phyloP scores from a whole-genome alignment of 2,329 filamentous ascomycete genomes.

The Trichoderma gracile region DNA sequence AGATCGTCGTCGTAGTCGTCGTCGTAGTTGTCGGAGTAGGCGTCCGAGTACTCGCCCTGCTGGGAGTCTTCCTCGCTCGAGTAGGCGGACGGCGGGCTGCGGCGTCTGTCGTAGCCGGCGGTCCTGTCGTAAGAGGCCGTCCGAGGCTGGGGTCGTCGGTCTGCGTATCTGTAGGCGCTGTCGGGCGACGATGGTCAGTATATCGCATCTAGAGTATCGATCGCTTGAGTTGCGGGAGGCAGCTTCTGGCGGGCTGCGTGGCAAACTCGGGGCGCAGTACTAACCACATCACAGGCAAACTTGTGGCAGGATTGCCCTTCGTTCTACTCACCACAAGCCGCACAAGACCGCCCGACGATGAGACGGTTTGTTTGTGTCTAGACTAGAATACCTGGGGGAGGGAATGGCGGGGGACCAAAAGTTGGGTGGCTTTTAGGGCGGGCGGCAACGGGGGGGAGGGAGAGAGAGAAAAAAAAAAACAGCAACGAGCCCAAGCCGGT shows the following conservation, averaged over 20 bases:
- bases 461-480: neutral
- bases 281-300: slow-evolving; percentile 48
- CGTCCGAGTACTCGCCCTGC: slow-evolving; percentile 35
- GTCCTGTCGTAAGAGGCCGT: slow-evolving; percentile 25
- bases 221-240: neutral
- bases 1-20: slow-evolving; percentile 52
- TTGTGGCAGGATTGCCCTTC: slow-evolving; percentile 42
- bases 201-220: neutral
- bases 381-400: slow-evolving; percentile 27
- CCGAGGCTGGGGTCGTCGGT: slow-evolving; percentile 33
- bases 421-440: slow-evolving; percentile 14
- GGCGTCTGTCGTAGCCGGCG: slow-evolving; percentile 31
- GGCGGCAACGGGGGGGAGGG: neutral
- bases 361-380: slow-evolving; percentile 41
- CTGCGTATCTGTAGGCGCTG: slow-evolving; percentile 30
- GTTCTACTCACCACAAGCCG: slow-evolving; percentile 48
- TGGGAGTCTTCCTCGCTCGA: slow-evolving; percentile 44
- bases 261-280: slow-evolving; percentile 31
- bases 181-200: slow-evolving; percentile 31
- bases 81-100: slow-evolving; percentile 39
- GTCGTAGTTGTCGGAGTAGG: slow-evolving; percentile 36
- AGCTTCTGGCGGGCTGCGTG: slow-evolving; percentile 14
- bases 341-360: slow-evolving; percentile 46
- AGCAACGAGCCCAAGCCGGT: slow-evolving; percentile 13
- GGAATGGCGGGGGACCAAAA: slow-evolving; percentile 23